Base-by-base conservation (phyloP, 2,329 filamentous ascomycete species). In the Zalaria obscura region DNA sequence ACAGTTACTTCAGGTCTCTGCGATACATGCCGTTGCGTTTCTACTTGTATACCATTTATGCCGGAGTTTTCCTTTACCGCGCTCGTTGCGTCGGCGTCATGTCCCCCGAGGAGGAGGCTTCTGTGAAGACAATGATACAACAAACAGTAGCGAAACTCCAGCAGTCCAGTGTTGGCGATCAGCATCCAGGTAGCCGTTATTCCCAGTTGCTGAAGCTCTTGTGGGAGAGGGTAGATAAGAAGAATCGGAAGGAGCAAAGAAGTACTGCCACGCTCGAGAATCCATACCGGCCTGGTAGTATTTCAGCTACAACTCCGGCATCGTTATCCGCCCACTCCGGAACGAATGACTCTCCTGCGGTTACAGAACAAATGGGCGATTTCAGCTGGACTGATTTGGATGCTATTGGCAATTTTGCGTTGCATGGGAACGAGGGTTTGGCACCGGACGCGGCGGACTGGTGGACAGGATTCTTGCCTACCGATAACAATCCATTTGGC, bases 301-400 rank as follows among this genome's bases (percentile, higher is more conserved):
- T 57, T 4, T 52, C 54, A 3, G 60, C 52, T 5, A 56, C 61
- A 36, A 55, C 53, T 31, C 49, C 55, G 5, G 50, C 45, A 9
- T 51, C 53, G 27, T 52, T 46, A 34, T 44, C 48, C 8, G 41
- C 39, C 7, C 36, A 43, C 10, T 52, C 52, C 4, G 45, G 43
- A n/a, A 47, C 49, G 7, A 40, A 45, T 2, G 40, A 48, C 5
- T 48, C 60, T 36, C 64, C 65, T 0, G 61, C 61, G 26, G 50
- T 65, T 8, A 65, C 63, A 4, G 66, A 68, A 46, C 46, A 54
- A 41, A 66, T 68, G 61, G 66, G 66, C 5, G 66, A 68, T 44
- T 69, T 69, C 48, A 64, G 62, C 27, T 69, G 66, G 66, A 68
- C 66, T 3, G 65, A 69, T 52, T 51, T 69, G 3, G 54, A 60